These are phyloP conservation scores for Cephalotrichum gorgonifer DNA, from an alignment of 2,329 filamentous ascomycete genomes.

Conservation along the genomic window DNA sequence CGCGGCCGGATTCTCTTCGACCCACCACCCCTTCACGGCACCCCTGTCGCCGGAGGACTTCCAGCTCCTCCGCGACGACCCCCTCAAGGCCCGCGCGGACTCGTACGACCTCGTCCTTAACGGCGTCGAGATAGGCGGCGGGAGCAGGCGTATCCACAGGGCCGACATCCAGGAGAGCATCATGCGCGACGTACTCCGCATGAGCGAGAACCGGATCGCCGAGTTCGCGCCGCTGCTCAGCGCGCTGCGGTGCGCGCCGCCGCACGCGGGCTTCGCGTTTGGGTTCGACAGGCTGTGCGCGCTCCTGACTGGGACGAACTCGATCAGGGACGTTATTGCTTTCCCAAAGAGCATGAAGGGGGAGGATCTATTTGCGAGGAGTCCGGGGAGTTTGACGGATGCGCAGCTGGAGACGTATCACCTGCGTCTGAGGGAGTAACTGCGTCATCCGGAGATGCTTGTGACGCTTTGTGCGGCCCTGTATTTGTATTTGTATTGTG, in stretches of 20 bases:
- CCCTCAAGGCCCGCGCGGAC: slow-evolving; percentile 64
- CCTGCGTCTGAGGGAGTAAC: slow-evolving; percentile 17
- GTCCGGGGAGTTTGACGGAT: slow-evolving; percentile 58
- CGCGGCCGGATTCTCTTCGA: slow-evolving; percentile 67
- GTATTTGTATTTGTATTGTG: not conserved
- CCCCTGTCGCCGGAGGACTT: slow-evolving; percentile 65
- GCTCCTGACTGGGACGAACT: slow-evolving; percentile 64
- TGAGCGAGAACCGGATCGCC: slow-evolving; percentile 58
- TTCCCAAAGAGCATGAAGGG: slow-evolving; percentile 93
- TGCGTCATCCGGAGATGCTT: no score
- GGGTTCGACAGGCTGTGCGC: slow-evolving; percentile 84
- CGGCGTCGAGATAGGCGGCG: slow-evolving; percentile 86
- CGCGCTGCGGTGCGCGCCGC: slow-evolving; percentile 73
- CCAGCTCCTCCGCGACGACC: slow-evolving; percentile 61
- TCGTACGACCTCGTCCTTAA: slow-evolving; percentile 97
- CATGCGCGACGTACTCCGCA: slow-evolving; percentile 72
- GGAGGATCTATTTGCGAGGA: slow-evolving; percentile 73
- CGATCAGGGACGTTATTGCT: slow-evolving; percentile 86
- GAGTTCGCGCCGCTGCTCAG: slow-evolving; percentile 81
- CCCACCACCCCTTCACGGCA: slow-evolving; percentile 93
- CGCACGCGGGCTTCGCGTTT: slow-evolving; percentile 86
- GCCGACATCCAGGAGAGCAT: slow-evolving; percentile 75
- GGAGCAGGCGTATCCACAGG: slow-evolving; percentile 83
- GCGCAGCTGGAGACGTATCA: slow-evolving; percentile 41
- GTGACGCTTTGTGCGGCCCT: not conserved